These are phyloP conservation scores for Lasiosphaeria hispida DNA, from an alignment of 495 filamentous ascomycete species.

Conservation along the genomic window DNA sequence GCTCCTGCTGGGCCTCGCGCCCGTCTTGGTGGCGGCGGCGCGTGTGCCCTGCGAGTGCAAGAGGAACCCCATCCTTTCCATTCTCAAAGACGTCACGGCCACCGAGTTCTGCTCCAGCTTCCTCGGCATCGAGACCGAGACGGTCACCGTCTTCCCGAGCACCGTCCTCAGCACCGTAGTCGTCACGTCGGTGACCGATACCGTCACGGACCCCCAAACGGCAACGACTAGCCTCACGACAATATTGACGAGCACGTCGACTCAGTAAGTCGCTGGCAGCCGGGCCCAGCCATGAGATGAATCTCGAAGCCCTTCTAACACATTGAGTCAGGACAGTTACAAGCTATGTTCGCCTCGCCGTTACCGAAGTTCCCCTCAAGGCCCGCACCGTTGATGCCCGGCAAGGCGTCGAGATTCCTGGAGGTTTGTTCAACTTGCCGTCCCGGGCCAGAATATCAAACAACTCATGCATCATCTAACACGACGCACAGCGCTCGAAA, in stretches of 20 bases:
- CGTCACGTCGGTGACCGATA: background rate
- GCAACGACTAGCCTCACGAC: background rate
- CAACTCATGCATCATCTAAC: no score
- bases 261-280: background rate
- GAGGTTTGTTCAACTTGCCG: background rate
- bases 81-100: background rate
- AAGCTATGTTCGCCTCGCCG: background rate
- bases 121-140: background rate
- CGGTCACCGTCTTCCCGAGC: background rate
- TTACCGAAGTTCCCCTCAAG: background rate
- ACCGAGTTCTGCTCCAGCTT: constrained; percentile 6
- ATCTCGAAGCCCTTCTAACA: no score
- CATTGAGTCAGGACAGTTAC: background rate
- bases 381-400: background rate
- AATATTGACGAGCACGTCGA: background rate
- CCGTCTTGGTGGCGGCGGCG: no score
- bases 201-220: background rate
- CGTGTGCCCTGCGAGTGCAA: background rate
- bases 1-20: no score
- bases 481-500: background rate
- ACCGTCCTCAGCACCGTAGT: background rate
- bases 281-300: no score
- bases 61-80: background rate
- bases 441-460: no score
- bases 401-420: background rate